Conservation (phyloP, 768 basidiomycete species). For the Tephrocybe sp. region DNA sequence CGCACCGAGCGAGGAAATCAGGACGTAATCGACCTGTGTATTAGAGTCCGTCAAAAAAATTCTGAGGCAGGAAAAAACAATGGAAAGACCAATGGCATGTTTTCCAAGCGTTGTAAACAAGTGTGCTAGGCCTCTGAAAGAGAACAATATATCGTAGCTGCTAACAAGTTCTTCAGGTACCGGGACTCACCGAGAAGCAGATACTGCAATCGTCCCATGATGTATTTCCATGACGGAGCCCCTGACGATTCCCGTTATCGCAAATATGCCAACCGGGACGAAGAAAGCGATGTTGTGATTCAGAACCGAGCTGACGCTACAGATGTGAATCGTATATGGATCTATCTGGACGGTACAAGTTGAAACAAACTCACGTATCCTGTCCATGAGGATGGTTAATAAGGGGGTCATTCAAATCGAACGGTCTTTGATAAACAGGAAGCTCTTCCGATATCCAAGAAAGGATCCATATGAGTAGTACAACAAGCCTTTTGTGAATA, state of each 20-base stretch:
- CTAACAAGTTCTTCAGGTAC: too few relatives aligned
- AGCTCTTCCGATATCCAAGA: constrained; percentile 34
- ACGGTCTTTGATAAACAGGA: constrained; percentile 49
- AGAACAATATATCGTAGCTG: neutral
- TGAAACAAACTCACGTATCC: constrained; percentile 40
- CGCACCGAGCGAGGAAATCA: constrained; percentile 64
- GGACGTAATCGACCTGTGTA: constrained; percentile 52
- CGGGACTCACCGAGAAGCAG: constrained; percentile 36
- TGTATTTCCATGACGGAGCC: constrained; percentile 52
- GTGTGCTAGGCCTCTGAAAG: constrained; percentile 37
- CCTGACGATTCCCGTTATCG: constrained; percentile 34
- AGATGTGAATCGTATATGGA: neutral
- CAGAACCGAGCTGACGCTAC: constrained; percentile 45
- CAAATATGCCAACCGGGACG: constrained; percentile 42
- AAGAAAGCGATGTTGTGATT: constrained; percentile 48
- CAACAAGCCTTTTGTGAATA: constrained; percentile 29
- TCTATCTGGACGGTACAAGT: neutral
- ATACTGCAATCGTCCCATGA: constrained; percentile 54
- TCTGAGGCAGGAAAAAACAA: too few relatives aligned
- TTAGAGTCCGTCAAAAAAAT: neutral
- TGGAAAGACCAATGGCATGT: constrained; percentile 62
- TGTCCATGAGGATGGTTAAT: constrained; percentile 50
- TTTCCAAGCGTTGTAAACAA: constrained; percentile 53
- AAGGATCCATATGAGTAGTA: constrained; percentile 40
- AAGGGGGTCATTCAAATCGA: constrained; percentile 45